These are phyloP conservation scores for Fusarium sp. DNA, from an alignment of 2,329 filamentous ascomycete species.

Conservation along the genomic window DNA sequence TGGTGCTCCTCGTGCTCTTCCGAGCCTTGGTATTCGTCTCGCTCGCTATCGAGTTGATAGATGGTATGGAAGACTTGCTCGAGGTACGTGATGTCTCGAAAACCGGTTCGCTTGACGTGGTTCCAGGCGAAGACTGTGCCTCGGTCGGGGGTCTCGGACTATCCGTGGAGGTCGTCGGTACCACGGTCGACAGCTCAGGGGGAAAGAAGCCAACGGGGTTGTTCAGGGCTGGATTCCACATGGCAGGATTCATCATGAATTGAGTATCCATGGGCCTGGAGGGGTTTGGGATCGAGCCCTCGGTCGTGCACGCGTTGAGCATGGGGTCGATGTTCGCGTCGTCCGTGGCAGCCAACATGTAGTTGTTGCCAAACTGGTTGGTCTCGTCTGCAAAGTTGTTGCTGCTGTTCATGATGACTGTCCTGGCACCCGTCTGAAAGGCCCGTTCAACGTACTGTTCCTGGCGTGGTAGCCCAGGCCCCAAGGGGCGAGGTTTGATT, in stretches of 20 bases:
- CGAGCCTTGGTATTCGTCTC: neutral
- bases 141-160: conserved; percentile 15
- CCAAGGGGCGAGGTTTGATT: neutral
- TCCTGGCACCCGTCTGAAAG: neutral
- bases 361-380: neutral
- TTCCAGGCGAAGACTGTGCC: conserved; percentile 21
- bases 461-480: neutral
- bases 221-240: conserved; percentile 21
- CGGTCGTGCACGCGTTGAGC: conserved; percentile 10
- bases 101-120: neutral
- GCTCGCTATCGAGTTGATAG: neutral
- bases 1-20: neutral
- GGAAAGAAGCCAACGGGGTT: neutral
- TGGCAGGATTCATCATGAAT: conserved; percentile 1
- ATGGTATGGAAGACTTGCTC: conserved; percentile 35
- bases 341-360: neutral
- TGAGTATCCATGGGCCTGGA: conserved; percentile 4
- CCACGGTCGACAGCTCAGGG: neutral
- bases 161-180: neutral
- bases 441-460: neutral
- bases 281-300: neutral
- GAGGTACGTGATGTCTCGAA: conserved; percentile 27
- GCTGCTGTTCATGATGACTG: conserved; percentile 20
- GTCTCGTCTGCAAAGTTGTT: neutral
- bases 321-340: conserved; percentile 35